Base-by-base conservation (phyloP, 441 rosid genomes). In the Pelargonium citronellum region DNA sequence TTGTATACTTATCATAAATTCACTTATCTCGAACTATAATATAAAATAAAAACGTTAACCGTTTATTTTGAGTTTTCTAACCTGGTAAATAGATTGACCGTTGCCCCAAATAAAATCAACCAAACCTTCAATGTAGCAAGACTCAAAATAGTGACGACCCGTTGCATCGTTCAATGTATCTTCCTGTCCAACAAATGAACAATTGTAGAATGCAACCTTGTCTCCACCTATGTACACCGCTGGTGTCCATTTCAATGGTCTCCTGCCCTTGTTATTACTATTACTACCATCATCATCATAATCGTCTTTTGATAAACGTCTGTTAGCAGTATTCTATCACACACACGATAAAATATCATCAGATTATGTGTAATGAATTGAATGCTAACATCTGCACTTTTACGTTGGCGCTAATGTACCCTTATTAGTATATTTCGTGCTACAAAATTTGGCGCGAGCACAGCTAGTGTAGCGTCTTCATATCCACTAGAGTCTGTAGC, bases 31-130 rank as follows among this genome's bases (percentile, higher is more conserved):
- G 2, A 27, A 27, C 30, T 27, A 27, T 27, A 27, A 1, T 27
- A 27, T 27, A 27, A 27, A 27, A 27, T 27, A 47, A 10, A 47
- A 4, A 12, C 7, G 55, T 47, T 1, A 1, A 10, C 15, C n/a
- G 5, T 2, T 10, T 13, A 47, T 12, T 4, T 10, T 51, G 15
- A 15, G 11, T 70, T 22, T 9, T 2, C 6, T 15, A 16, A 87
- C 89, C 84, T 79, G 47, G 67, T 80, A 87, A 0, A 77, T 63
- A 4, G 91, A 87, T 43, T 75, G 84, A 12, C 81, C 86, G 0
- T 2, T 0, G 0, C 89, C 90, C 86, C 84, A 87, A 9, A 89
- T 89, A 77, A 89, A 89, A 77, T 89, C 90, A 0, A 77, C 4
- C 7, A 78, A 75, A 4, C 91, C 91, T 81, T 80, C 71, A 11